Conservation (phyloP, 495 filamentous ascomycete species). For the Penicillium tannophilum region DNA sequence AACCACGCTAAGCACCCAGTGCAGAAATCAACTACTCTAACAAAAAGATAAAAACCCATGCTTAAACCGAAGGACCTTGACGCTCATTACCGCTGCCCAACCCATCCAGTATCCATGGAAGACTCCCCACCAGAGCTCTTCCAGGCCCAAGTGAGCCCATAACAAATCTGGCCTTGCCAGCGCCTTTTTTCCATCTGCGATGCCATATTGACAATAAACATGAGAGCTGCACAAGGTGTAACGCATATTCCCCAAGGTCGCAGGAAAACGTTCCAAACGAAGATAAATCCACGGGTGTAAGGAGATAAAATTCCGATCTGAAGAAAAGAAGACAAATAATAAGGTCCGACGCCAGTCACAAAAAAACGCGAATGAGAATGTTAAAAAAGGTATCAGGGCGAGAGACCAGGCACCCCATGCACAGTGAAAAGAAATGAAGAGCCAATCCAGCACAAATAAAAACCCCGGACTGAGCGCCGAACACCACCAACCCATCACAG, state of each 20-base stretch:
- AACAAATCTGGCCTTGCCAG: constrained; percentile 7
- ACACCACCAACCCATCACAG: constrained; percentile 43
- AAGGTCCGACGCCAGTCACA: constrained; percentile 38
- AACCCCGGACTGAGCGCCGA: constrained; percentile 38
- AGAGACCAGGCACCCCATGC: constrained; percentile 34
- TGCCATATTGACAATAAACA: constrained; percentile 10
- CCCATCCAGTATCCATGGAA: constrained; percentile 12
- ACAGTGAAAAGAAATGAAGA: constrained; percentile 29
- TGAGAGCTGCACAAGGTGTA: constrained; percentile 5
- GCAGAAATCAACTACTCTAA: constrained; percentile 25
- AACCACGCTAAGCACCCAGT: constrained; percentile 23
- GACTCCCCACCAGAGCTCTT: constrained; percentile 2
- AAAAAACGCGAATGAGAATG: constrained; percentile 19
- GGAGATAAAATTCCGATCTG: constrained; percentile 31
- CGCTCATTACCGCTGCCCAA: constrained; percentile 23
- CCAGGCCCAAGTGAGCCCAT: constrained; percentile 8
- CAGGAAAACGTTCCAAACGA: constrained; percentile 16
- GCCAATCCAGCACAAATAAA: constrained; percentile 21
- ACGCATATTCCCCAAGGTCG: constrained; percentile 6
- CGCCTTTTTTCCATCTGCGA: constrained; percentile 6
- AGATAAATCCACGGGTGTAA: constrained; percentile 19
- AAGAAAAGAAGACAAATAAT: constrained; percentile 25
- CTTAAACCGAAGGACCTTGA: constrained; percentile 14
- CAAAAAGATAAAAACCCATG: constrained; percentile 15
- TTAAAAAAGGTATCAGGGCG: constrained; percentile 42